phyloP scores from a whole-genome alignment of 1,284 basidiomycete species.

The Rhodotorula sp. region DNA sequence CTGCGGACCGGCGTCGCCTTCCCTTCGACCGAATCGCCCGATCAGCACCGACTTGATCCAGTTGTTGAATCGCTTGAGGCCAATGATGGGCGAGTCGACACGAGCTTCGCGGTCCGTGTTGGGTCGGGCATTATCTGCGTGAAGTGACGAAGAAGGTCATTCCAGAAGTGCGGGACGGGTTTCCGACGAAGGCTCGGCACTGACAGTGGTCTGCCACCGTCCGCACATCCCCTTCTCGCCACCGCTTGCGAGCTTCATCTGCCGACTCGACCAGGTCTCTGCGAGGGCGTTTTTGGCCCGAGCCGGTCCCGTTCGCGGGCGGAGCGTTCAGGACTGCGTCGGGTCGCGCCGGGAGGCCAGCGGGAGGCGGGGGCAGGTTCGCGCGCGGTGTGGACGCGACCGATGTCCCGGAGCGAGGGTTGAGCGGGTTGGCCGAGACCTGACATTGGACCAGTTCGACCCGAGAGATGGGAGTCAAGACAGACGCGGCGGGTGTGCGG shows the following conservation, averaged over 20 bases:
- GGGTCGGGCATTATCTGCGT: constrained; percentile 72
- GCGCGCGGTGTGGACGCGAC: not conserved
- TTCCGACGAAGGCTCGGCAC: not conserved
- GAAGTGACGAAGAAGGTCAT: not conserved
- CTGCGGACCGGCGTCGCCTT: constrained; percentile 45
- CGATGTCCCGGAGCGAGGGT: not conserved
- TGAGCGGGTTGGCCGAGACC: constrained; percentile 23
- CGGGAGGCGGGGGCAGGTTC: not conserved
- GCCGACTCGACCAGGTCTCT: not conserved
- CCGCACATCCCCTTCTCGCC: constrained; percentile 17
- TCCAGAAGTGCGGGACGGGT: not conserved
- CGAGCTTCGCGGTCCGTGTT: constrained; percentile 84
- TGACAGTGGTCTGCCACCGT: constrained; percentile 37
- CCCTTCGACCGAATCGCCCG: constrained; percentile 63
- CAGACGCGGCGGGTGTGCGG: constrained; percentile 23
- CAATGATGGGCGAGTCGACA: constrained; percentile 89
- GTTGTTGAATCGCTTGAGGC: constrained; percentile 96
- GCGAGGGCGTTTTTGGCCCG: not conserved
- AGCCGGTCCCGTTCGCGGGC: not conserved
- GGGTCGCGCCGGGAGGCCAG: constrained; percentile 16
- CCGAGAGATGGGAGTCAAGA: constrained; percentile 35
- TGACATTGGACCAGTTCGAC: constrained; percentile 34
- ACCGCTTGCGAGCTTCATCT: constrained; percentile 8
- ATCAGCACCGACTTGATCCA: constrained; percentile 98
- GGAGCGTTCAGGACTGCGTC: not conserved